Evolutionary conservation across 2,329 filamentous ascomycete species (phyloP).

Genomic region (Colletotrichum orchidophilum): DNA sequence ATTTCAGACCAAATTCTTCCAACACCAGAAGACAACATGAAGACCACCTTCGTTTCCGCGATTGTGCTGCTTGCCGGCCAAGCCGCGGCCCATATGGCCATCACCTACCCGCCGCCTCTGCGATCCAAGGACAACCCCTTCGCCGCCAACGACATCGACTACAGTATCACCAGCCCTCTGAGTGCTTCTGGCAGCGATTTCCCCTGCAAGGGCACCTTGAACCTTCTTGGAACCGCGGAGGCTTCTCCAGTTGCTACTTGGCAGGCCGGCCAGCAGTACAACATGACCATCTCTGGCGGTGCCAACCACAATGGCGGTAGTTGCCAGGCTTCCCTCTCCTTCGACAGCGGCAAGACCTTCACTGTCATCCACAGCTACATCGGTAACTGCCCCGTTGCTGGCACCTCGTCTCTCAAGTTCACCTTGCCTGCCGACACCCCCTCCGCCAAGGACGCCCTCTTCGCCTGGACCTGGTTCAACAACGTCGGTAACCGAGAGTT

Average conservation of each 20-base stretch:
- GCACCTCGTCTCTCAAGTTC: conserved; percentile 68
- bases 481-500: conserved; percentile 80
- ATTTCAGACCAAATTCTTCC: conserved; percentile 3
- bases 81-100: conserved; percentile 65
- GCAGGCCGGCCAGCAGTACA: conserved; percentile 68
- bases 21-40: conserved; percentile 39
- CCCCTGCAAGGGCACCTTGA: conserved; percentile 76
- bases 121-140: conserved; percentile 62
- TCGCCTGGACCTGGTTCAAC: conserved; percentile 85
- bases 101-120: conserved; percentile 62
- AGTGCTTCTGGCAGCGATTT: conserved; percentile 69
- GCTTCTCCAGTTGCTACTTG: conserved; percentile 69
- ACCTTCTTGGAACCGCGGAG: conserved; percentile 55
- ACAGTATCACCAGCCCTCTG: conserved; percentile 77
- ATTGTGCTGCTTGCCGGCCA: conserved; percentile 50
- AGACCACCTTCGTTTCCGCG: conserved; percentile 12
- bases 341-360: conserved; percentile 76
- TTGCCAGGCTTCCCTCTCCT: conserved; percentile 80
- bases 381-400: conserved; percentile 60
- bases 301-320: conserved; percentile 75
- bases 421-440: conserved; percentile 71
- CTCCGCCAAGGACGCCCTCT: conserved; percentile 65
- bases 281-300: conserved; percentile 70
- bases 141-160: conserved; percentile 64
- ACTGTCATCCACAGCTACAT: conserved; percentile 71